These are phyloP conservation scores for Acer campestre DNA, from an alignment of 345 rosid species.

Conservation along the genomic window DNA sequence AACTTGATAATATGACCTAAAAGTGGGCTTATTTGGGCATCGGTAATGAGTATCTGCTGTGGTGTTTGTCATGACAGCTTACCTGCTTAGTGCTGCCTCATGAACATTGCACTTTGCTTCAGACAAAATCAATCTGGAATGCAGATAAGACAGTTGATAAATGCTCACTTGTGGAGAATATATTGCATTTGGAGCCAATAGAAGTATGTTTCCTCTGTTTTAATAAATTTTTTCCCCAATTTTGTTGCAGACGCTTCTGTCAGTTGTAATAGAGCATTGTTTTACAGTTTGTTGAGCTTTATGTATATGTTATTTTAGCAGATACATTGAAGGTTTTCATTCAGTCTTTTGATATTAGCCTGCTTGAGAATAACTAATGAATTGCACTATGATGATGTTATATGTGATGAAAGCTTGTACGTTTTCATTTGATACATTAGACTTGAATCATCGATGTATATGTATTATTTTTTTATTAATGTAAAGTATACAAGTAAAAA, in stretches of 20 bases:
- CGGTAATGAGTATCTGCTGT: slow-evolving; percentile 14
- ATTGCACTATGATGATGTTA: neutral
- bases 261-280: neutral
- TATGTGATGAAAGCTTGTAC: neutral
- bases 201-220: slow-evolving; percentile 52
- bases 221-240: neutral
- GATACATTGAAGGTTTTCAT: neutral
- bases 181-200: slow-evolving; percentile 83
- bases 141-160: slow-evolving; percentile 60
- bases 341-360: neutral
- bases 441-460: neutral
- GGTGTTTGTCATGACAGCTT: slow-evolving; percentile 47
- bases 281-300: neutral
- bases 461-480: neutral
- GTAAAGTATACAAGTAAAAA: neutral
- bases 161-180: slow-evolving; percentile 71
- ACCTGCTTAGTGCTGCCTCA: slow-evolving; percentile 78
- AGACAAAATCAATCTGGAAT: slow-evolving; percentile 87
- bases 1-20: slow-evolving; percentile 13
- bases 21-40: neutral
- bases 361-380: neutral
- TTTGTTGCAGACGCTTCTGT: neutral
- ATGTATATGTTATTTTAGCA: neutral
- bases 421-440: neutral
- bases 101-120: slow-evolving; percentile 60